Evolutionary conservation across 2,329 filamentous ascomycete species (phyloP), one percentile per base, ranked within the genome.

Genomic region (Monosporascus sp.): DNA sequence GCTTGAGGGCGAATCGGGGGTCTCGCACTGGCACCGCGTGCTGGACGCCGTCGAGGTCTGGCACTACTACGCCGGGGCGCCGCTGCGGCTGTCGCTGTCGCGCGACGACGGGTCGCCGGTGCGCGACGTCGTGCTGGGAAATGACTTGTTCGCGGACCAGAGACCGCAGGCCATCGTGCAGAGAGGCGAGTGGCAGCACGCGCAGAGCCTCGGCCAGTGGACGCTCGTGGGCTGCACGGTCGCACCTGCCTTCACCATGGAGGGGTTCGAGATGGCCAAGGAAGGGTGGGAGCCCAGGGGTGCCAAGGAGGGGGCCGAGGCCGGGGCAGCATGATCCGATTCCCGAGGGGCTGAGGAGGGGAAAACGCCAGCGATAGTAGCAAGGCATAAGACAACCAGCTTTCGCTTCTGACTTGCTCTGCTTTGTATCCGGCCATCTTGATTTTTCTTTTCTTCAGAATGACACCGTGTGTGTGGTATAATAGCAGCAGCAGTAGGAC

Each of bases 61-160:
- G 78, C 78, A 81, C 63, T 73, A 77, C 66, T 81, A 81, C 52
- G 77, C 76, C 8, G 78, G 78, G 7, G 76, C 77, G 6, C 78
- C 78, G 4, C 60, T 81, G 34, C 68, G 60, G 19, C 66, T 80
- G 1, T 73, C 69, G 2, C 67, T 80, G 0, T 73, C 76, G 1
- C 64, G 52, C 41, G 65, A 79, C 51, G 72, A 80, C 50, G 76
- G 74, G 2, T 64, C 57, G 58, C 67, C 63, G 48, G 67, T 67
- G 56, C 65, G 70, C 5, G 60, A 72, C 48, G 58, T 64, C 5
- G 61, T 71, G 9, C 69, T 79, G 1, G 77, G 76, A 3, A 61
- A 64, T 4, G 70, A 77, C 45, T 52, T 79, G 20, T 68, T 69
- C 52, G 48, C 56, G 0, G 69, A 68, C 7, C 65, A 79, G 61